Evolutionary conservation across 306 rosid genomes (phyloP), one percentile per base, ranked within the genome.

Genomic region (Adenanthera pavonina): DNA sequence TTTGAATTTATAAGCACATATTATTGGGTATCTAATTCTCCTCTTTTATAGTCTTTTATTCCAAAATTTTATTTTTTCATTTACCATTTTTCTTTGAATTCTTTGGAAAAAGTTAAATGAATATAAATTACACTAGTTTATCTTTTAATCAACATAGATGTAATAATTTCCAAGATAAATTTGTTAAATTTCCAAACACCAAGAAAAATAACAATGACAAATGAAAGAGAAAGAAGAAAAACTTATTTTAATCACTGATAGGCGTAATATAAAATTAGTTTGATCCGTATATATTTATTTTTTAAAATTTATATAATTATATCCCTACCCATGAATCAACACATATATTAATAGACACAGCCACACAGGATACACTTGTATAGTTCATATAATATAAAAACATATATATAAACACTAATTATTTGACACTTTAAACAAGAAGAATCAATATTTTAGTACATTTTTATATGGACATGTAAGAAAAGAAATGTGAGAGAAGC

Each of bases 1-100:
- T 49, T 78, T 60, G 60, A 44, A 85, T 76, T 51, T 3, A 81
- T 52, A 60, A 41, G 19, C 73, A 80, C 40, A 46, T 11, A 8
- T 51, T 82, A 54, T 69, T 51, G 56, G 69, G 82, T 16, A 85
- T 82, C 81, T 54, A 79, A 79, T 86, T 79, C 79, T 36, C 66
- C 66, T 62, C 20, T 12, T 62, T 12, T 20, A 81, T 78, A 49
- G 60, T 69, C 52, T 75, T 40, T 51, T 49, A 46, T 71, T 71
- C 25, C 15, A 25, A 70, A 19, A 12, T 82, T 62, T 71, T 41
- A 52, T 2, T 0, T 75, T 60, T 66, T 35, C 5, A 11, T 57
- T 57, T 25, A 8, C 35, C 15, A 57, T 57, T 19, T 56, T 56
- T 34, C 48, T 25, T 17, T 8, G 25, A 33, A 72, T 40, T 65